These are phyloP conservation scores for Collybiopsis luxurians DNA, from an alignment of 768 basidiomycete species.

Conservation along the genomic window DNA sequence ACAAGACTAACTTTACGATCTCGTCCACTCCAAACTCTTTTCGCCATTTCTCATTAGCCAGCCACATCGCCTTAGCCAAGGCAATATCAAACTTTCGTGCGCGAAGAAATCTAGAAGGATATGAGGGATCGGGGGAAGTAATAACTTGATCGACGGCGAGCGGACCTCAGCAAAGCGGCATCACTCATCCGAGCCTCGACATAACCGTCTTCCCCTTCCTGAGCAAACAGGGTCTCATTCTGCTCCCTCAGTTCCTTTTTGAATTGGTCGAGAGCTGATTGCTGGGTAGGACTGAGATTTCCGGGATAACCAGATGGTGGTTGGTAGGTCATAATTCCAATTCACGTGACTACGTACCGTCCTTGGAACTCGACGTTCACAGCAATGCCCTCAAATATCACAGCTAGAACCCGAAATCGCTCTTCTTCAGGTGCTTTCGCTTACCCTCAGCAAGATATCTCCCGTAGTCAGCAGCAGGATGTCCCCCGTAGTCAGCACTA, in stretches of 20 bases:
- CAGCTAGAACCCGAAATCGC: slow-evolving; percentile 4
- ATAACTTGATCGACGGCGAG: slow-evolving; percentile 55
- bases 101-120: background rate
- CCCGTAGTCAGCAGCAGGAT: background rate
- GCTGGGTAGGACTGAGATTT: slow-evolving; percentile 63
- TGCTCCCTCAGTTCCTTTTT: slow-evolving; percentile 50
- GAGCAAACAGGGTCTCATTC: background rate
- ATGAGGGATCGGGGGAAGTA: slow-evolving; percentile 56
- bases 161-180: slow-evolving; percentile 62
- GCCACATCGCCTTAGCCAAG: no score
- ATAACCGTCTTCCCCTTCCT: slow-evolving; percentile 50
- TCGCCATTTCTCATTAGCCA: no score
- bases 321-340: no score
- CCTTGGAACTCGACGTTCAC: no score
- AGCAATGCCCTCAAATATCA: no score
- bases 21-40: no score
- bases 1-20: background rate
- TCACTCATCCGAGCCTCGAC: slow-evolving; percentile 70
- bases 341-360: no score
- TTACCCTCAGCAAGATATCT: background rate
- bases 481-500: background rate
- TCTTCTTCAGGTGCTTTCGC: background rate
- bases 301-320: slow-evolving; percentile 73
- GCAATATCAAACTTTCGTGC: no score
- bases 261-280: slow-evolving; percentile 65